Conservation (phyloP, 2,329 filamentous ascomycete genomes). For the Epichloe gansuensis region DNA sequence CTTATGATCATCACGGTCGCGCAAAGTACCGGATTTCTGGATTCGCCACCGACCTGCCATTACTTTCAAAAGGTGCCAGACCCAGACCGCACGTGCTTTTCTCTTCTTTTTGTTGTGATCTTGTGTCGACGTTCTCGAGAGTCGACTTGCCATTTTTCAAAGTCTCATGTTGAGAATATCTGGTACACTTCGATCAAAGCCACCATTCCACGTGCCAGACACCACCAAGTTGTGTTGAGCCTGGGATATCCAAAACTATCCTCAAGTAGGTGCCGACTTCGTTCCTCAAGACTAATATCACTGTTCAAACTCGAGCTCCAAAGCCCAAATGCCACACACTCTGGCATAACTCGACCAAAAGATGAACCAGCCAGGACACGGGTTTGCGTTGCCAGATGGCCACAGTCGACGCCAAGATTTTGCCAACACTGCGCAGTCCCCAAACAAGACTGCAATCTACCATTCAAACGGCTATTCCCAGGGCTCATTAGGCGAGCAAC, state of each 20-base stretch:
- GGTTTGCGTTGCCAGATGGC: conserved; percentile 13
- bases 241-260: neutral
- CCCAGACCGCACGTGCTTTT: neutral
- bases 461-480: neutral
- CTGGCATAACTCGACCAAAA: conserved; percentile 2
- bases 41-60: neutral
- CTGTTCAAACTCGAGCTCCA: neutral
- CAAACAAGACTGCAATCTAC: conserved; percentile 7
- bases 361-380: conserved; percentile 20
- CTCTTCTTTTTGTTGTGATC: neutral
- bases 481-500: conserved; percentile 3
- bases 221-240: neutral
- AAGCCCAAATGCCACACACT: neutral
- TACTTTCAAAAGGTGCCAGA: neutral
- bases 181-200: neutral
- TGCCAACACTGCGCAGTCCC: conserved; percentile 8
- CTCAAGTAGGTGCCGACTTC: too few species aligned
- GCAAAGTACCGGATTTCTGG: neutral
- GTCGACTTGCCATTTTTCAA: neutral
- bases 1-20: neutral
- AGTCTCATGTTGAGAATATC: neutral
- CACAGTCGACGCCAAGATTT: conserved; percentile 13
- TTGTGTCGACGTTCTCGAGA: neutral
- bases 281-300: too few species aligned
- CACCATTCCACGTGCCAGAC: neutral